Conservation (phyloP, 768 basidiomycete species). For the Mycena maculata region DNA sequence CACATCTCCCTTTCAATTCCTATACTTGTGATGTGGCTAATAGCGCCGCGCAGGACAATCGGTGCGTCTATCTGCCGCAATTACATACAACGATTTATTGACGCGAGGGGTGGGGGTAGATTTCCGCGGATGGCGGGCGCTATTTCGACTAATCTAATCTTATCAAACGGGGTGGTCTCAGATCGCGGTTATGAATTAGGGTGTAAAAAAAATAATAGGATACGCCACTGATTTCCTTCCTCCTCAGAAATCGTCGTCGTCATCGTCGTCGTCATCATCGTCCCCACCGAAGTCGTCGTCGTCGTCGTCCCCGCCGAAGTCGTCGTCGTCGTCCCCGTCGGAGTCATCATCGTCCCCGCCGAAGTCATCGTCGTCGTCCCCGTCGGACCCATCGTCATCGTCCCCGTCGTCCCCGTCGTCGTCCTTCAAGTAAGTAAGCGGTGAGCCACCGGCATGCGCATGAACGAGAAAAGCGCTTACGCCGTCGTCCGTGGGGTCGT, state of each 20-base stretch:
- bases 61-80: neutral
- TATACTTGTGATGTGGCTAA: neutral
- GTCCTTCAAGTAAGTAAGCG: too few relatives aligned
- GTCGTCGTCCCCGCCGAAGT: neutral
- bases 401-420: too few relatives aligned
- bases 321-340: neutral
- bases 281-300: conserved; percentile 9
- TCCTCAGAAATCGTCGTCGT: neutral
- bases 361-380: neutral
- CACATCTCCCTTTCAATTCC: neutral
- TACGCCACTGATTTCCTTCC: too few relatives aligned
- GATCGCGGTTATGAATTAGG: too few relatives aligned
- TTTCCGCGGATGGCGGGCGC: conserved; percentile 28
- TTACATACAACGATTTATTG: neutral
- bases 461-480: too few relatives aligned
- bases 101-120: neutral
- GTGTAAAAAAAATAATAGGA: too few relatives aligned
- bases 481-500: neutral
- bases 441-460: too few relatives aligned
- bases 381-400: neutral
- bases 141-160: conserved; percentile 33
- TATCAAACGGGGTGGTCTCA: too few relatives aligned
- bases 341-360: neutral
- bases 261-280: conserved; percentile 6
- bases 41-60: neutral